phyloP scores from a whole-genome alignment of 495 filamentous ascomycete genomes.

The Penicillium riverlandense region DNA sequence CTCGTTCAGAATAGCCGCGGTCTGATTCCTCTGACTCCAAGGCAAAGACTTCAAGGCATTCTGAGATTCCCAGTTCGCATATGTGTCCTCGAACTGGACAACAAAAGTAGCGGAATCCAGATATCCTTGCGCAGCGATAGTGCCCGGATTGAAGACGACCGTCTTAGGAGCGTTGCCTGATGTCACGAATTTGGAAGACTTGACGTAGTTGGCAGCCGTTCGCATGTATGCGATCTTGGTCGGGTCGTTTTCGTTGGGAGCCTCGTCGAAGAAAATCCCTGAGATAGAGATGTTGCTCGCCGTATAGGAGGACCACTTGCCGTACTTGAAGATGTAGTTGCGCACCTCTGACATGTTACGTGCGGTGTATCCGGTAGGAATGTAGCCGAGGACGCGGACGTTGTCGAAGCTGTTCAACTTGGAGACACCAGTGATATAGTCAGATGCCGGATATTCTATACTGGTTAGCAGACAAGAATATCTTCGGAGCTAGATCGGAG shows the following conservation, averaged over 20 bases:
- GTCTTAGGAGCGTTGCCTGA: neutral
- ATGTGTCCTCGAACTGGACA: conserved; percentile 17
- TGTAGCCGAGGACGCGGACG: conserved; percentile 41
- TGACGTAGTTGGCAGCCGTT: conserved; percentile 16
- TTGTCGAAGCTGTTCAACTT: conserved; percentile 36
- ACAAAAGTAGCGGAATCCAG: conserved; percentile 13
- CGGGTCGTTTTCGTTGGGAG: conserved; percentile 19
- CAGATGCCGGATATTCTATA: conserved; percentile 15
- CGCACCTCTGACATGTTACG: conserved; percentile 20
- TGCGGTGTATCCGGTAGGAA: conserved; percentile 28
- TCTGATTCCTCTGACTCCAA: conserved; percentile 6
- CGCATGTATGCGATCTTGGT: conserved; percentile 25
- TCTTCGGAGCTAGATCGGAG: neutral
- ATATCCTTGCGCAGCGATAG: conserved; percentile 6
- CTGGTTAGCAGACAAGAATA: neutral
- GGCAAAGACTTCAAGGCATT: too few relatives aligned
- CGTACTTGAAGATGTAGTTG: conserved; percentile 34
- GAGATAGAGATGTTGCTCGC: conserved; percentile 24
- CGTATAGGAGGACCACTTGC: conserved; percentile 26
- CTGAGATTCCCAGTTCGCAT: conserved; percentile 6
- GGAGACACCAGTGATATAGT: conserved; percentile 26
- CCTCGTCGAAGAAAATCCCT: conserved; percentile 46
- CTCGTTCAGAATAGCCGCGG: conserved; percentile 13
- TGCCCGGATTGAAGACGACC: conserved; percentile 16
- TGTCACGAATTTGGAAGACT: too few relatives aligned